These are phyloP conservation scores for Dichotomocladium elegans DNA, from an alignment of 371 early-diverging fungal genomes.

Conservation along the genomic window DNA sequence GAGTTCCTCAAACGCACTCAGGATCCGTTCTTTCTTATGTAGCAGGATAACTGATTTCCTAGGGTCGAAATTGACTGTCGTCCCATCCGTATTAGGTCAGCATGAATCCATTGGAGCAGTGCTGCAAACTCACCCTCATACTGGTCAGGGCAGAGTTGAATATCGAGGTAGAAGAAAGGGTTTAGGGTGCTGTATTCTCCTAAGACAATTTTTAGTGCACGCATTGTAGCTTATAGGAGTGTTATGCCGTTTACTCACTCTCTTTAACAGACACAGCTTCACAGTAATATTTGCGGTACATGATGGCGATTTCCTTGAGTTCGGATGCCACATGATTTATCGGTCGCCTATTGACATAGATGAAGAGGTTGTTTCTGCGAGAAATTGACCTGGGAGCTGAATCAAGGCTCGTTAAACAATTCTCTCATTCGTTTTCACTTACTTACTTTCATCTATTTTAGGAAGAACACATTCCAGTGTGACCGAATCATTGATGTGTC, in stretches of 20 bases:
- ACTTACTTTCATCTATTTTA: constrained; percentile 23
- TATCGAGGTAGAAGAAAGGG: constrained; percentile 36
- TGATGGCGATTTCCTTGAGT: constrained; percentile 25
- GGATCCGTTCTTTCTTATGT: constrained; percentile 23
- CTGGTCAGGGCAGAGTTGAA: constrained; percentile 19
- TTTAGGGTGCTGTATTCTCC: too few species aligned
- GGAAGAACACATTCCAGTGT: constrained; percentile 24
- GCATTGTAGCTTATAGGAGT: too few species aligned
- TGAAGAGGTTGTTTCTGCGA: too few species aligned
- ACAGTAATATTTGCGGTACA: constrained; percentile 17
- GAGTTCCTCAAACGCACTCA: constrained; percentile 16
- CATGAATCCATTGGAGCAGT: too few species aligned
- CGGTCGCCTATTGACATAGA: constrained; percentile 38
- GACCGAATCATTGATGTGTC: too few species aligned
- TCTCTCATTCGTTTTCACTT: too few species aligned
- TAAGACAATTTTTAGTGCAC: too few species aligned
- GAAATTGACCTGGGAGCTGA: too few species aligned
- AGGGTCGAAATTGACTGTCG: constrained; percentile 46
- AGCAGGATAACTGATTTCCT: constrained; percentile 30
- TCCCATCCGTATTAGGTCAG: too few species aligned
- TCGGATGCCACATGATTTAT: constrained; percentile 33
- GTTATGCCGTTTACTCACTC: too few species aligned
- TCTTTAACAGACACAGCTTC: constrained; percentile 1
- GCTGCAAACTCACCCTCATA: constrained; percentile 46
- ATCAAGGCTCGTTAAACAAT: too few species aligned